phyloP scores from a whole-genome alignment of 176 grass and related monocot genomes.

The Themeda triandra region DNA sequence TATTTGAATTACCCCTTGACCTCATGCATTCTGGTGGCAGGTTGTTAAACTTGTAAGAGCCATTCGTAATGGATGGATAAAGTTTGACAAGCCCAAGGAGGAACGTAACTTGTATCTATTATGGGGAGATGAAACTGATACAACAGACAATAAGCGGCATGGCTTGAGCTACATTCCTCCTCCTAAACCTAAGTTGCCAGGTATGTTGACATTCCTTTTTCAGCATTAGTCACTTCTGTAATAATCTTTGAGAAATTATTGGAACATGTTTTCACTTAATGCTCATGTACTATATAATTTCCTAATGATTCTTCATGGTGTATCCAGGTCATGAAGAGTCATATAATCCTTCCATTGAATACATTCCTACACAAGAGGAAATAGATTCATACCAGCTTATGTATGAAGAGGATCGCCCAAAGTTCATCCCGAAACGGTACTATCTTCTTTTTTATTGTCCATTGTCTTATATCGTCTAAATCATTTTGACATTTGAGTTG shows the following conservation, averaged over 20 bases:
- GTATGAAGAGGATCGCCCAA: constrained; percentile 92
- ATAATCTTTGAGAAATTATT: background rate
- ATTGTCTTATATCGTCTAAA: constrained; percentile 6
- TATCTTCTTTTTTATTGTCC: background rate
- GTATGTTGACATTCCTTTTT: constrained; percentile 31
- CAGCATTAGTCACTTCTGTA: background rate
- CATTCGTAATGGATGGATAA: constrained; percentile 92
- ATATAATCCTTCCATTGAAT: constrained; percentile 96
- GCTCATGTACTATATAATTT: background rate
- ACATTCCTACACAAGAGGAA: constrained; percentile 95
- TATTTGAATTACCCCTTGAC: constrained; percentile 7
- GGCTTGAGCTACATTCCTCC: constrained; percentile 89
- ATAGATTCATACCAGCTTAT: constrained; percentile 92
- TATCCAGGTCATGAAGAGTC: constrained; percentile 96
- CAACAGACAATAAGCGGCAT: constrained; percentile 75
- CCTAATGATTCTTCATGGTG: constrained; percentile 25
- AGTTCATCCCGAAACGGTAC: constrained; percentile 91
- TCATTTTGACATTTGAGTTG: constrained; percentile 16
- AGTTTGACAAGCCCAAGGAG: constrained; percentile 87
- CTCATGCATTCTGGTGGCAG: constrained; percentile 17
- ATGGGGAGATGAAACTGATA: constrained; percentile 88
- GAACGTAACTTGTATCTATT: constrained; percentile 60
- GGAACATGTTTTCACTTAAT: background rate
- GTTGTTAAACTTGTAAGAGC: constrained; percentile 73
- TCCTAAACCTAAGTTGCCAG: constrained; percentile 88